Percentiles rank a stretch among this genome's conserved stretches.
phyloP scores from a whole-genome alignment of 371 early-diverging fungal genomes.

The Smittium culicis region DNA sequence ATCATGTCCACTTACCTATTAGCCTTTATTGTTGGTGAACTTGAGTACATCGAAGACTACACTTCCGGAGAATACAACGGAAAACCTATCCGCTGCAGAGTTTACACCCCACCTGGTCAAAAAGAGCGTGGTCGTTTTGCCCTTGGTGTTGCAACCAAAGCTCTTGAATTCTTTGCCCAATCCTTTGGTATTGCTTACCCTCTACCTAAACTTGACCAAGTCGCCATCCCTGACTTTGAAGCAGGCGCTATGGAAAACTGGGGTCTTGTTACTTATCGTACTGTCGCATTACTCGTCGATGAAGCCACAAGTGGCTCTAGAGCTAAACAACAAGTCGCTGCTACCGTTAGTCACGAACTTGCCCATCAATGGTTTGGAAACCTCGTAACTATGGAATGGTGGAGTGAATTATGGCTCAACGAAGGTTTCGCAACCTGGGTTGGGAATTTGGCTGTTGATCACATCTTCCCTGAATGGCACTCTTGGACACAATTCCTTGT shows the following conservation, averaged over 20 bases:
- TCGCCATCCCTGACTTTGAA: constrained; percentile 38
- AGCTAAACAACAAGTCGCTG: constrained; percentile 59
- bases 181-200: constrained; percentile 72
- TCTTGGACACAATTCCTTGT: constrained; percentile 60
- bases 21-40: constrained; percentile 79
- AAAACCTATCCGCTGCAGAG: constrained; percentile 43
- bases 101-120: constrained; percentile 58
- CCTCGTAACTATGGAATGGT: constrained; percentile 82
- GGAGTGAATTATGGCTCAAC: constrained; percentile 89
- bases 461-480: constrained; percentile 62
- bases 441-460: constrained; percentile 64
- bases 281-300: constrained; percentile 51
- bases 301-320: constrained; percentile 40
- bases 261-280: constrained; percentile 85
- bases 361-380: constrained; percentile 97
- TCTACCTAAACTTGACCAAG: constrained; percentile 50
- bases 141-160: constrained; percentile 48
- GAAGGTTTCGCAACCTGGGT: constrained; percentile 95
- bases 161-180: constrained; percentile 60
- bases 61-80: constrained; percentile 8
- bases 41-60: constrained; percentile 67
- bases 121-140: constrained; percentile 57
- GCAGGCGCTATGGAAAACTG: constrained; percentile 91
- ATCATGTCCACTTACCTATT: constrained; percentile 86
- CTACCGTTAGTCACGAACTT: constrained; percentile 80